These are phyloP conservation scores for Sarcocystis neurona DNA, from an alignment of 169 alveolate genomes.

Conservation along the genomic window DNA sequence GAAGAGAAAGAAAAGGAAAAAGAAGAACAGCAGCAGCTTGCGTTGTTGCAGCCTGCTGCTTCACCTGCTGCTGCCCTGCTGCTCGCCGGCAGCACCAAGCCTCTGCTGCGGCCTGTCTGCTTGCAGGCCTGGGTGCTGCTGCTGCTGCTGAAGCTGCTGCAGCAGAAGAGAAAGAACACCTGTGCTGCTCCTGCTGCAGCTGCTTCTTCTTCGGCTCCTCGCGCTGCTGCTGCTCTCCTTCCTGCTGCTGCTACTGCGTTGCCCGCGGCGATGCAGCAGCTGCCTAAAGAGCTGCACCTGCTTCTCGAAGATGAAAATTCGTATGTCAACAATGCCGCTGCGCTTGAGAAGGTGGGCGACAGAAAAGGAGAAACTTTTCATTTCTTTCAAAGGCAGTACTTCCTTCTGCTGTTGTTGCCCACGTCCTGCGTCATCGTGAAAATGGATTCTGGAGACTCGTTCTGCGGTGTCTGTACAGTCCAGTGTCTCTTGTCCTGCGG, in stretches of 20 bases:
- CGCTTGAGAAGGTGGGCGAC: conserved; percentile 7
- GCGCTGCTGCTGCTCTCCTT: not conserved
- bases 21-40: too few relatives aligned
- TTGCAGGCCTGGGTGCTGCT: conserved; percentile 27
- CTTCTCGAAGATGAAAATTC: conserved; percentile 5
- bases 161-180: conserved; percentile 1
- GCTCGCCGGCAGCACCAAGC: not conserved
- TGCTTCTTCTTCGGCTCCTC: not conserved
- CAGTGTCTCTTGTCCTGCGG: too few relatives aligned
- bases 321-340: not conserved
- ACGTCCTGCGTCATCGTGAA: too few relatives aligned
- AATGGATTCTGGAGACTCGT: too few relatives aligned
- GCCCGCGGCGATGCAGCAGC: not conserved
- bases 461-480: too few relatives aligned
- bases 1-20: too few relatives aligned
- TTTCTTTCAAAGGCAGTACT: too few relatives aligned
- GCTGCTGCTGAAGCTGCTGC: not conserved
- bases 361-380: too few relatives aligned
- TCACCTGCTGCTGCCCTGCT: not conserved
- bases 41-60: not conserved
- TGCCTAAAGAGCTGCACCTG: not conserved
- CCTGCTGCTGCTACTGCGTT: not conserved
- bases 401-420: too few relatives aligned
- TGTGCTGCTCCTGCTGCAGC: too few relatives aligned
- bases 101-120: conserved; percentile 5